Conservation (phyloP, 2,329 filamentous ascomycete species). For the Penicillium glabrum region DNA sequence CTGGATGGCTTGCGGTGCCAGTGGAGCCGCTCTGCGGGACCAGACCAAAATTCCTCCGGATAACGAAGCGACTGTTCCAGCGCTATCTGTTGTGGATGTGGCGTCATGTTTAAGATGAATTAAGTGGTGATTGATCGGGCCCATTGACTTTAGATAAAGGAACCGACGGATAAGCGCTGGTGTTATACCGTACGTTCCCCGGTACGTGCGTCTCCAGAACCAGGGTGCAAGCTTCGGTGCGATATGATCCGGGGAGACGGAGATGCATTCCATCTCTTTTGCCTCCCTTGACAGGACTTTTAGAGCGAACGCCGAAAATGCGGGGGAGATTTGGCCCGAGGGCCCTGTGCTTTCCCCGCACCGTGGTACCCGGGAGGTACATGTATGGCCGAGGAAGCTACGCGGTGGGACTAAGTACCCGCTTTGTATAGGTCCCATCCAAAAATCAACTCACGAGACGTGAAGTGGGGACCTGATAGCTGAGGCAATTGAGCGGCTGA, state of each 20-base stretch:
- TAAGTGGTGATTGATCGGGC: neutral
- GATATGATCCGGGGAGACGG: neutral
- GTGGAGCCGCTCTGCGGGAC: conserved; percentile 70
- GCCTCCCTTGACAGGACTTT: neutral
- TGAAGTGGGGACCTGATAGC: neutral
- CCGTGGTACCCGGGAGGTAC: conserved; percentile 7
- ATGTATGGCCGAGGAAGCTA: neutral
- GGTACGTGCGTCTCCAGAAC: neutral
- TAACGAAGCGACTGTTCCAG: conserved; percentile 61
- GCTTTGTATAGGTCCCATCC: neutral
- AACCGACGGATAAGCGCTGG: too few species aligned
- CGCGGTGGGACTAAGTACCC: neutral
- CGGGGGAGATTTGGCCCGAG: conserved; percentile 4
- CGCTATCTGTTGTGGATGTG: conserved; percentile 50
- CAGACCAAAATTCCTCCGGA: conserved; percentile 72
- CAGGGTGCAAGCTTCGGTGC: neutral
- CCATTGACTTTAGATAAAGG: neutral
- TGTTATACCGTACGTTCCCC: neutral
- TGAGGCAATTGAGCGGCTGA: conserved; percentile 1
- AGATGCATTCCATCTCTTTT: neutral
- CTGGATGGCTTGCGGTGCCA: conserved; percentile 76
- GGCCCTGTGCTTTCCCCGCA: conserved; percentile 28
- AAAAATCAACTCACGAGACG: neutral
- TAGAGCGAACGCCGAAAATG: conserved; percentile 1
- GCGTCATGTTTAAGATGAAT: conserved; percentile 14